These are phyloP conservation scores for Salix brachista DNA, from an alignment of 345 rosid genomes.

Conservation along the genomic window DNA sequence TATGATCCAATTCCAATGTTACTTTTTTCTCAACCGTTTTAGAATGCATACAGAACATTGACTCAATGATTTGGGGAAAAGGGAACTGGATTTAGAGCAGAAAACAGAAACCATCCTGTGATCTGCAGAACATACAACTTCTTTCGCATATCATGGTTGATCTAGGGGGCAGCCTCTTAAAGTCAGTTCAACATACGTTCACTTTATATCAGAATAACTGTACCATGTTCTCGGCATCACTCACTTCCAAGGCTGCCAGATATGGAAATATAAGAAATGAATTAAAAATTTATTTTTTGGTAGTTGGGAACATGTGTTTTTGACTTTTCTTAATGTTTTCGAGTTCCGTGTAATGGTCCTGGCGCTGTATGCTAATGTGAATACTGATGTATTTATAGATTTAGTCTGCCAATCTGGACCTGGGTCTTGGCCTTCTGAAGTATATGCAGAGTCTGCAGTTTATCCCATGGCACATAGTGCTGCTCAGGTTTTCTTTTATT, in stretches of 20 bases:
- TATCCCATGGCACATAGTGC: conserved; percentile 98
- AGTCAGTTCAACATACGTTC: not conserved
- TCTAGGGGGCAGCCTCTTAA: not conserved
- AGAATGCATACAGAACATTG: not conserved
- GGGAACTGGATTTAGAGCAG: not conserved
- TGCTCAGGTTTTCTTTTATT: conserved; percentile 68
- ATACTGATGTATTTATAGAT: conserved; percentile 43
- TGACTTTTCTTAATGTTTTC: not conserved
- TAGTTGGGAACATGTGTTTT: not conserved
- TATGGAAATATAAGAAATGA: not conserved
- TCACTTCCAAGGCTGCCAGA: not conserved
- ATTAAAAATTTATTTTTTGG: not conserved
- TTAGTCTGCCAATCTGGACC: conserved; percentile 99
- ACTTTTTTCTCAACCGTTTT: not conserved
- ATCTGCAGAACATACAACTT: not conserved
- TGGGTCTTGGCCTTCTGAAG: conserved; percentile 77
- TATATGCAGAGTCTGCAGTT: conserved; percentile 81
- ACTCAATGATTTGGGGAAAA: not conserved
- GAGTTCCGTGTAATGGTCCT: conserved; percentile 10
- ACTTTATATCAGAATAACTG: not conserved
- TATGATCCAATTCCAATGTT: not conserved
- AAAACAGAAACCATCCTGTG: not conserved
- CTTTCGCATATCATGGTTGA: not conserved
- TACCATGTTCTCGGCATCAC: not conserved
- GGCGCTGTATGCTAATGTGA: conserved; percentile 1